Evolutionary conservation across 2,329 filamentous ascomycete genomes (phyloP), one percentile per base, ranked within the genome.

Genomic region (Lomentospora prolificans): DNA sequence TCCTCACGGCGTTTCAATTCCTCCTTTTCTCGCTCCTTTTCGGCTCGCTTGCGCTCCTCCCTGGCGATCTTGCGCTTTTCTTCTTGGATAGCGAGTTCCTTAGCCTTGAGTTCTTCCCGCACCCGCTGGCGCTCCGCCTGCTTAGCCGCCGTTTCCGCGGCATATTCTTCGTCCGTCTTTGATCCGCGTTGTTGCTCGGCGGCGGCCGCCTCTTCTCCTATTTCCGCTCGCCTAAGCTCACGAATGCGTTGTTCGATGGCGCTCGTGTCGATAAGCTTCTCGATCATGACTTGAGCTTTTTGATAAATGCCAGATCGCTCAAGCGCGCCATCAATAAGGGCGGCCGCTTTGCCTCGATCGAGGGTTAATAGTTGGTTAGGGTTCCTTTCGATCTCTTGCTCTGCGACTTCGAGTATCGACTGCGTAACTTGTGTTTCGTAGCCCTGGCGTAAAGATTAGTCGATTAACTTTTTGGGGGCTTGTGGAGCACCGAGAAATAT

Each of bases 271-370:
- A 92, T 86, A 58, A 90, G 74, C 27, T 78, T 73, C 58, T 84
- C 80, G 51, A 91, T 82, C 52, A 84, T 80, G 6, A 78, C 75
- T 62, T 88, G 82, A 0, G 86, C 86, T 61, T 81, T 81, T 58
- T 85, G 81, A 63, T 92, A 94, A 27, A 90, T 82, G 25, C 86
- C 85, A 19, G 82, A 85, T 58, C 89, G 82, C 63, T 91, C 87
- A 17, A 89, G 80, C 1, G 86, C 86, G 57, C 89, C 88, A 66
- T 91, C 87, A 41, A 91, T 84, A 3, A 95, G 77, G 0, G 86
- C 82, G 1, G 85, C 83, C 3, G 87, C 86, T 66, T 90, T 88
- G 57, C 81, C 77, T 17, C 85, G 84, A 63, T 90, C 86, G 53
- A 89, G 80, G 14, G 84, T 85, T 3, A 92, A 77, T 8, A 92